Evolutionary conservation across 768 basidiomycete genomes (phyloP), one percentile per base, ranked within the genome.

Genomic region (Leccinum incarnatum): DNA sequence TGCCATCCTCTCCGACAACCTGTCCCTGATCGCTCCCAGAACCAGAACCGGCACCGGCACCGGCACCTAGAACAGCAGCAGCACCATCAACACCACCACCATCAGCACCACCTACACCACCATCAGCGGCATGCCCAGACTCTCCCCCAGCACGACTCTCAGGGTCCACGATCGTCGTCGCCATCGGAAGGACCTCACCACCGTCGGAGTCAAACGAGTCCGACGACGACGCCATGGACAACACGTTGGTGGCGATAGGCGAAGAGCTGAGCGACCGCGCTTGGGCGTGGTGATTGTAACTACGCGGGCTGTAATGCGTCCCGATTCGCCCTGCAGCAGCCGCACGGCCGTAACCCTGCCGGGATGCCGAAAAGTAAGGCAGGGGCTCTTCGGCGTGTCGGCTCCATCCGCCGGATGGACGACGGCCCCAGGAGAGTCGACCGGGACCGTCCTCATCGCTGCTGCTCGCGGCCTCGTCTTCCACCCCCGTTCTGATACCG

Each of bases 401-500:
- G 17, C 69, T 69, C 77, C 79, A 81, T 25, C 81, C 64, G 1
- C 76, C 71, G 19, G 75, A 72, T 21, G 76, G 65, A 1, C 72
- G 66, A 29, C 62, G 72, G 4, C 61, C 72, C 27, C 75, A 69
- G 72, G 78, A 79, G 42, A 19, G 42, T 19, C 1, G 73, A 60
- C 27, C 56, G 64, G 70, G 55, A 48, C 57, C 63, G 21, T 84
- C 86, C 27, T 89, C 88, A 42, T 81, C 79, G 62, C 71, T 75
- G 56, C 72, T 74, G 54, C 79, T 80, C 37, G 80, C 94, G 2
- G 81, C 93, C 27, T 95, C 95, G 65, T 98, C 96, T 65, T 96
- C 95, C 0, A 99, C 91, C 0, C 95, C 95, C 0, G 93, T 95
- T 11, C 93, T 78, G 62, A 99, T 97, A 0, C 97, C 96, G n/a